Conservation (phyloP, 139 green algal species). For the Haematococcus lacustris region DNA sequence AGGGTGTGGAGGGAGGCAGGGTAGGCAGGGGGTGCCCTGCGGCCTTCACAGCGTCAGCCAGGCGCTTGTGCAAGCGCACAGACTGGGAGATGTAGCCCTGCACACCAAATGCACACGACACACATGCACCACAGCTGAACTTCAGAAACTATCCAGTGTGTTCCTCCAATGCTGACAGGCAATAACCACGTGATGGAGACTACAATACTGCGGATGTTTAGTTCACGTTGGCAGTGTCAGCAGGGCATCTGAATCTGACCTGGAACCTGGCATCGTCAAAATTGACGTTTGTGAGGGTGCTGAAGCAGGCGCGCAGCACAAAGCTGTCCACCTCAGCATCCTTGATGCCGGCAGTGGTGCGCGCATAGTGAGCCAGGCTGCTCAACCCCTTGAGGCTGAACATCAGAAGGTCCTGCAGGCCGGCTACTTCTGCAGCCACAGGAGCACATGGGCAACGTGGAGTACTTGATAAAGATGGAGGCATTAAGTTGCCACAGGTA, state of each 20-base stretch:
- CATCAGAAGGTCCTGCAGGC: slow-evolving; percentile 48
- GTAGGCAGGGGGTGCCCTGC: background rate
- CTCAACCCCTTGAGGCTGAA: slow-evolving; percentile 23
- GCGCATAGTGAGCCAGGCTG: slow-evolving; percentile 11
- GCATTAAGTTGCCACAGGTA: too few species aligned
- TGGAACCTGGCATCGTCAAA: slow-evolving; percentile 7
- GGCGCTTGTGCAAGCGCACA: background rate
- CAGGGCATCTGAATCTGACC: background rate
- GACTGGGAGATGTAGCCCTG: slow-evolving; percentile 2
- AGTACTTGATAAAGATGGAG: background rate
- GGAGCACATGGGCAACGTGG: slow-evolving; percentile 7
- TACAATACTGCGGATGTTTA: background rate
- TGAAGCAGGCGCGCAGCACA: slow-evolving; percentile 31
- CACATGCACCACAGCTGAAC: background rate
- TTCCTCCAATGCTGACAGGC: background rate
- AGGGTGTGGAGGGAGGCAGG: background rate
- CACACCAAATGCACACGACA: background rate
- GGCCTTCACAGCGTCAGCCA: background rate
- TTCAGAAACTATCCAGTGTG: background rate
- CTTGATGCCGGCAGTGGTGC: background rate
- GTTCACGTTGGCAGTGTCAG: background rate
- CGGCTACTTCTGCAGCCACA: slow-evolving; percentile 49
- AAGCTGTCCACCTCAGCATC: slow-evolving; percentile 7
- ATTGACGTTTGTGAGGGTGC: slow-evolving; percentile 67
- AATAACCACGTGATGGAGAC: background rate